Percentiles rank a stretch among this genome's conserved stretches.
Conservation (phyloP, 202 grass and related monocot genomes). For the Bolboschoenoplectus hybrid region DNA sequence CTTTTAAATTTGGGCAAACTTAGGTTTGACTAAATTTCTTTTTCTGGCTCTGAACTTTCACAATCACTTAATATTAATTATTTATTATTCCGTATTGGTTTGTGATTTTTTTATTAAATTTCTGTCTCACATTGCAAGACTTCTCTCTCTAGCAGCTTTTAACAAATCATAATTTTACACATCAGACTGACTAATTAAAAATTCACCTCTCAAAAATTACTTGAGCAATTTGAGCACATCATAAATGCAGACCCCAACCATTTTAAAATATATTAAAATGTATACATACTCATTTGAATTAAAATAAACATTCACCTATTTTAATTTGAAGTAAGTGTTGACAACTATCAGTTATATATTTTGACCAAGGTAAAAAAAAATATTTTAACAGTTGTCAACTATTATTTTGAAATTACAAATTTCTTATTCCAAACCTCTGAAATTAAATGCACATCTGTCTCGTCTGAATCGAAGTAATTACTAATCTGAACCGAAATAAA, state of each 20-base stretch:
- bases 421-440: no score
- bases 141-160: background rate
- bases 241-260: no score
- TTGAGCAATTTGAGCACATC: no score
- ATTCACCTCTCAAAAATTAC: background rate
- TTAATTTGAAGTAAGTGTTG: background rate
- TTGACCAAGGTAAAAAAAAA: background rate
- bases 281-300: background rate
- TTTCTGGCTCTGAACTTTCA: background rate
- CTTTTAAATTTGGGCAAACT: conserved; percentile 2
- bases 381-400: no score
- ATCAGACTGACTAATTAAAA: background rate
- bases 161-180: background rate
- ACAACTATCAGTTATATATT: background rate
- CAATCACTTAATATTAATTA: background rate
- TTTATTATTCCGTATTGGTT: background rate
- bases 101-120: background rate
- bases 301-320: background rate
- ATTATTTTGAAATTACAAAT: background rate
- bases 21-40: background rate
- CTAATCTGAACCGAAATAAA: background rate
- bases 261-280: no score
- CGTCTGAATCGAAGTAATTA: background rate
- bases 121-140: background rate
- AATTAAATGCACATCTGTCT: no score